phyloP scores from a whole-genome alignment of 2,329 filamentous ascomycete species.

The Xylariaceae sp. region DNA sequence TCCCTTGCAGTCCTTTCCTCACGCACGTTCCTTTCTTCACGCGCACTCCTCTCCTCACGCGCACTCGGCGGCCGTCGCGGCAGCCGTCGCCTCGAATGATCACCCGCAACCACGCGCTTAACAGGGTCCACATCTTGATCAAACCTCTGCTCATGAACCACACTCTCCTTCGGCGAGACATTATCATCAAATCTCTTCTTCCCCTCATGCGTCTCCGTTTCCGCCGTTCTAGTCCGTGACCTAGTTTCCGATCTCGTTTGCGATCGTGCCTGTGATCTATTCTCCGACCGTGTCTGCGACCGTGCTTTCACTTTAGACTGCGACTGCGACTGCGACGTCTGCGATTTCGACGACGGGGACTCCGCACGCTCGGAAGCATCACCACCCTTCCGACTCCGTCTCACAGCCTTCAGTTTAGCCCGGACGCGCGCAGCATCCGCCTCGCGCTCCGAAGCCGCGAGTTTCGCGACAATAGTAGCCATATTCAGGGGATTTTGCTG shows the following conservation, averaged over 20 bases:
- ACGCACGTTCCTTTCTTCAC: no score
- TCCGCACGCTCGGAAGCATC: background rate
- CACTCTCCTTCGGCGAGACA: conserved; percentile 17
- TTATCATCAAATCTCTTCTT: conserved; percentile 1
- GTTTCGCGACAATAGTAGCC: conserved; percentile 57
- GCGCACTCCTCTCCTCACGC: background rate
- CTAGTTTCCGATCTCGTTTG: background rate
- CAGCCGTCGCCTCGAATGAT: background rate
- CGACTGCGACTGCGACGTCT: background rate
- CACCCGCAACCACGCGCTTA: conserved; percentile 20
- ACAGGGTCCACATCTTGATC: conserved; percentile 27
- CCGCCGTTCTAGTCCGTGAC: background rate
- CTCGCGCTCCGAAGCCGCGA: conserved; percentile 58
- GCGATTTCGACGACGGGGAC: background rate
- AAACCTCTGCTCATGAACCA: conserved; percentile 13
- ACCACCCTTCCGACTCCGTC: conserved; percentile 30
- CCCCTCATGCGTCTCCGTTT: background rate
- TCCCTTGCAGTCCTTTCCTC: no score
- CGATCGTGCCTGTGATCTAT: background rate
- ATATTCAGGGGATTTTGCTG: conserved; percentile 56
- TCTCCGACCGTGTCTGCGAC: background rate
- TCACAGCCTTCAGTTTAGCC: conserved; percentile 55
- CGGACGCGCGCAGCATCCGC: conserved; percentile 59
- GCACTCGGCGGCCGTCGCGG: conserved; percentile 3
- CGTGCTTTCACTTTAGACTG: background rate